phyloP scores from a whole-genome alignment of 2,329 filamentous ascomycete species.

The Bipolaris oryzae region DNA sequence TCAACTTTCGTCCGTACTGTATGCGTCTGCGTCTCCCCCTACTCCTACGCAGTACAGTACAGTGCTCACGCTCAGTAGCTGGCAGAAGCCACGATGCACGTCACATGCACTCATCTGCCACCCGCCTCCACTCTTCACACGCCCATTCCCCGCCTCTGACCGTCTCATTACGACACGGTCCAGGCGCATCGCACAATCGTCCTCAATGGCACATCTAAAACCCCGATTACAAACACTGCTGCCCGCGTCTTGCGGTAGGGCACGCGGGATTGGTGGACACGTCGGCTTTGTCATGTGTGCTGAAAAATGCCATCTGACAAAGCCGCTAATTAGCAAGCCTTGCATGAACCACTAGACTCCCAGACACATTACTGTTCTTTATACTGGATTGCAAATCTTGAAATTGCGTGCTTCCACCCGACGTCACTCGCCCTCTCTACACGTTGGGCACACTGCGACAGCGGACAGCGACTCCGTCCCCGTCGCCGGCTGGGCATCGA shows the following conservation, averaged over 20 bases:
- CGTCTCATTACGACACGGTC: slow-evolving; percentile 17
- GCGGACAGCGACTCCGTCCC: background rate
- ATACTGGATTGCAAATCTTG: background rate
- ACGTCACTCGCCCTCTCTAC: too few species aligned
- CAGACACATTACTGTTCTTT: too few species aligned
- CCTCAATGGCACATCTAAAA: slow-evolving; percentile 16
- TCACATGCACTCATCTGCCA: slow-evolving; percentile 7
- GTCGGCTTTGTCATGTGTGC: slow-evolving; percentile 32
- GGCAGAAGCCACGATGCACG: slow-evolving; percentile 3
- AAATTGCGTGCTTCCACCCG: background rate
- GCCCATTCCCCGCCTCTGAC: background rate
- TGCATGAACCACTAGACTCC: slow-evolving; percentile 10
- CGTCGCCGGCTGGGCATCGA: background rate
- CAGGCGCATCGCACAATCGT: slow-evolving; percentile 4
- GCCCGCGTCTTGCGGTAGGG: slow-evolving; percentile 4
- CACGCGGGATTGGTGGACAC: slow-evolving; percentile 23
- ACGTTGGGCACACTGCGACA: background rate
- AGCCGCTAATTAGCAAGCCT: slow-evolving; percentile 14
- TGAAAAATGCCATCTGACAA: slow-evolving; percentile 41
- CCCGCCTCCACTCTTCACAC: background rate
- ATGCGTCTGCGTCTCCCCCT: too few species aligned
- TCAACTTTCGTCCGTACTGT: slow-evolving; percentile 16
- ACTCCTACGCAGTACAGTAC: too few species aligned
- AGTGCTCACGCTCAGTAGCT: background rate
- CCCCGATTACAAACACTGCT: slow-evolving; percentile 16